Evolutionary conservation across 1,139 yeast genomes (phyloP), one percentile per base, ranked within the genome.

Genomic region (Chernovozyma sophiae-reginae): DNA sequence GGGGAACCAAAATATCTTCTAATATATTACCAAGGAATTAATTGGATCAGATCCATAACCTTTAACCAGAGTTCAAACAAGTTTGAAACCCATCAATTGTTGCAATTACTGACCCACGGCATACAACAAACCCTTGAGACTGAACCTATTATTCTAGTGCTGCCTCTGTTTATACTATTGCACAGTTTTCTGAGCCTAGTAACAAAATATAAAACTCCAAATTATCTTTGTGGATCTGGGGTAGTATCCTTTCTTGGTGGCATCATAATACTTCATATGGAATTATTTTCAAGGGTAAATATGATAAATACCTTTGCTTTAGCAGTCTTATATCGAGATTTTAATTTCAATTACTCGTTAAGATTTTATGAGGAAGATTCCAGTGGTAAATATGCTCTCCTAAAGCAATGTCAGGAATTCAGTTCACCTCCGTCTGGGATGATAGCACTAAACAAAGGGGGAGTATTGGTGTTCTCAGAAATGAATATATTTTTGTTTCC

Each of bases 291-390:
- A 15, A 22, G 15, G 10, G 10, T 23, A 14, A 18, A 22, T 4
- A 7, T 10, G 10, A 18, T 4, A 15, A 24, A 17, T 13, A 22
- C 19, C n/a, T 16, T 24, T 12, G 31, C 43, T 3, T 23, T 68
- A 11, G 68, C 68, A 0, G 44, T 67, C 1, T 43, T 67, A 13
- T 67, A 65, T 43, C 50, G 72, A 25, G 73, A 67, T 37, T 58
- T 58, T 32, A 59, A 61, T 32, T 62, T 58, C 42, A 51, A 54
- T 30, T 59, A 53, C 36, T 60, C 66, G 3, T 40, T 68, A 31
- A 46, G 74, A 24, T 57, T 49, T 40, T 65, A 63, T 42, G 34
- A 44, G 13, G 39, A 59, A 4, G 42, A 46, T n/a, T 6, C 34
- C 5, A 34, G 37, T 4, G 42, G 38, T 10, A 37, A 36, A 2